Base-by-base conservation (phyloP, 768 basidiomycete species). In the Suillus cothurnatus region DNA sequence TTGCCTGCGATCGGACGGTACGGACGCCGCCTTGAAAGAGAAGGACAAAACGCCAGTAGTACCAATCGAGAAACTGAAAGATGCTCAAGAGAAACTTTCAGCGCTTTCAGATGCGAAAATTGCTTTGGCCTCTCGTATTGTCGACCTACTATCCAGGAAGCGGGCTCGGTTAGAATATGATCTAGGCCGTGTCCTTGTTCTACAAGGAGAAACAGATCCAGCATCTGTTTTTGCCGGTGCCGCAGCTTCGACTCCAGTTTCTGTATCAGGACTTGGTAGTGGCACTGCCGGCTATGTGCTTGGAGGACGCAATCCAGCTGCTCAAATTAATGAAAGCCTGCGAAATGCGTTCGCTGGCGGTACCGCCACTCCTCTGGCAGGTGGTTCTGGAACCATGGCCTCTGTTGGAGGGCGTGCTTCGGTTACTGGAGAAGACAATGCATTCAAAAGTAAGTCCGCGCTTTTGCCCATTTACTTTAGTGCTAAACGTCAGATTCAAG, bases 121-220 rank as follows among this genome's bases (percentile, higher is more conserved):
- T 3, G 71, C 61, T 6, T 70, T 84, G 32, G 80, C 83, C 17
- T 26, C 61, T 50, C 78, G 84, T 61, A 74, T 85, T 41, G 79
- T 82, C 3, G 76, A 77, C 34, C 69, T 84, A n/a, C 74, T 85
- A 31, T 74, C 77, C 49, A 77, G 83, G 56, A 83, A 84, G 38
- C 78, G 80, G 55, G 80, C 82, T 21, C 76, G 83, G 19, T 72
- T 86, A 53, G 84, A 86, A 45, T 71, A 81, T 62, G 84, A 86
- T 67, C 73, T 86, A 3, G 73, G 72, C 21, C 75, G 75, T 34
- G 82, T 83, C 28, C 76, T 84, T 34, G 72, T 78, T 43, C 67
- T 83, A 47, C 82, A 83, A 68, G 82, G 82, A 23, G 82, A 84
- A 59, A 69, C 70, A 0, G 80, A 79, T 52, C 76, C 78, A 21